phyloP scores from a whole-genome alignment of 208 protist species.

The Leishmania arabica region DNA sequence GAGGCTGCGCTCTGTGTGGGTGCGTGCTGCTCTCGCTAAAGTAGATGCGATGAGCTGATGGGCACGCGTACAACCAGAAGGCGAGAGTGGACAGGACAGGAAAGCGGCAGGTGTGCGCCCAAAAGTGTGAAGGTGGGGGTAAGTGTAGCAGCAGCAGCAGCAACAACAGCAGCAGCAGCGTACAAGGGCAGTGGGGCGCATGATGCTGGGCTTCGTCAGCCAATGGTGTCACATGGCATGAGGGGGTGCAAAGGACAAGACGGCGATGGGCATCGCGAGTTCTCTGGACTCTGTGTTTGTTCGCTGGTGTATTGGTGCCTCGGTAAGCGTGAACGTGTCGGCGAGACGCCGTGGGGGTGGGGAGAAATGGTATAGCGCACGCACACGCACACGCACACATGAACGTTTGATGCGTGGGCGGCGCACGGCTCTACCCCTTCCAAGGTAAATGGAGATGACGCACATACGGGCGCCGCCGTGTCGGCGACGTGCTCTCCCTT shows the following conservation, averaged over 20 bases:
- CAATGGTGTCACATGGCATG: background rate
- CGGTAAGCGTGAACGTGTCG: background rate
- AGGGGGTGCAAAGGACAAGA: background rate
- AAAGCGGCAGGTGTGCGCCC: background rate
- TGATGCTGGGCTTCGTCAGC: background rate
- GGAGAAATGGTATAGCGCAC: background rate
- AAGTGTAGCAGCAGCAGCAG: background rate
- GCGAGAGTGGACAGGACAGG: background rate
- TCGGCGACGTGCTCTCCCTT: background rate
- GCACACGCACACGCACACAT: background rate
- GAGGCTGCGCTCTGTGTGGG: background rate
- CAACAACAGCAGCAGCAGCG: background rate
- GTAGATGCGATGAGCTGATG: background rate
- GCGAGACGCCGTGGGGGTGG: background rate
- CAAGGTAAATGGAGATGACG: background rate
- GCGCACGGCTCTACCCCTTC: background rate
- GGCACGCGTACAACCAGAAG: background rate
- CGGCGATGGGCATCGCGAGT: background rate
- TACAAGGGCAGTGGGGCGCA: background rate
- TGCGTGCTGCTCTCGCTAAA: background rate
- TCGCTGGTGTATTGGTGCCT: background rate
- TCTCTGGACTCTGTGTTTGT: background rate
- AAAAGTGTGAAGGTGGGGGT: background rate
- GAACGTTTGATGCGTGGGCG: background rate
- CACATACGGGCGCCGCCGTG: background rate